Conservation (phyloP, 768 basidiomycete species). For the Brasilioporus rufonigricans region DNA sequence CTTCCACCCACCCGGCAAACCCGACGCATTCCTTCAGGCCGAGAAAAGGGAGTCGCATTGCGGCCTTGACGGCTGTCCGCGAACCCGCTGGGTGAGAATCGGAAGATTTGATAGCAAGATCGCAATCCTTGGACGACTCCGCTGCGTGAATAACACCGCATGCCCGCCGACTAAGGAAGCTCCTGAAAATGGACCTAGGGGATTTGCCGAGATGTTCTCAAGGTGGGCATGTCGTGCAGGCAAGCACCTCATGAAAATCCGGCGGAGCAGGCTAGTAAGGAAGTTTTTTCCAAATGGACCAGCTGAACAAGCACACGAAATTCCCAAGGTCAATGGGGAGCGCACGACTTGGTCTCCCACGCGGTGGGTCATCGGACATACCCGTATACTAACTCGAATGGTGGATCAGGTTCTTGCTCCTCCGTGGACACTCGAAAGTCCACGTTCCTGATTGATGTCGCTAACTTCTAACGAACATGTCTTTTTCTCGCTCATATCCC, state of each 20-base stretch:
- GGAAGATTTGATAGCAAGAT: not conserved
- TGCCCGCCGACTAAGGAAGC: not conserved
- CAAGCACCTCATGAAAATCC: slow-evolving; percentile 21
- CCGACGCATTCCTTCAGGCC: not conserved
- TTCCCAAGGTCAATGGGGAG: slow-evolving; percentile 13
- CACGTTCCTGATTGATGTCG: slow-evolving; percentile 12
- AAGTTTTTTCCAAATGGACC: no score
- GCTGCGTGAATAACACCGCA: not conserved
- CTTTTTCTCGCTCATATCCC: not conserved
- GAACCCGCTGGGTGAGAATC: slow-evolving; percentile 21
- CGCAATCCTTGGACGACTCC: not conserved
- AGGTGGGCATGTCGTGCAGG: slow-evolving; percentile 16
- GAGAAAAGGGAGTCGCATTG: slow-evolving; percentile 12
- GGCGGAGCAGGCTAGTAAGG: slow-evolving; percentile 14
- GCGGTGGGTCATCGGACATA: not conserved
- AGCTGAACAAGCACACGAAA: slow-evolving; percentile 8
- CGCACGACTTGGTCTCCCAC: slow-evolving; percentile 12
- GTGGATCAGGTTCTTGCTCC: slow-evolving; percentile 11
- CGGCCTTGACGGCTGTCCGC: slow-evolving; percentile 10
- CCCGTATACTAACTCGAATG: no score
- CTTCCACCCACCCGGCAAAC: not conserved
- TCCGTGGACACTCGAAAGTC: slow-evolving; percentile 1
- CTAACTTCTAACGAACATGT: not conserved
- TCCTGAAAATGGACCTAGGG: not conserved
- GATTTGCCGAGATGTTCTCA: slow-evolving; percentile 29